A percentile compares a stretch with the other conserved stretches of the same genome.
These are phyloP conservation scores for Rutstroemia sp. DNA, from an alignment of 2,329 filamentous ascomycete genomes.

Conservation along the genomic window DNA sequence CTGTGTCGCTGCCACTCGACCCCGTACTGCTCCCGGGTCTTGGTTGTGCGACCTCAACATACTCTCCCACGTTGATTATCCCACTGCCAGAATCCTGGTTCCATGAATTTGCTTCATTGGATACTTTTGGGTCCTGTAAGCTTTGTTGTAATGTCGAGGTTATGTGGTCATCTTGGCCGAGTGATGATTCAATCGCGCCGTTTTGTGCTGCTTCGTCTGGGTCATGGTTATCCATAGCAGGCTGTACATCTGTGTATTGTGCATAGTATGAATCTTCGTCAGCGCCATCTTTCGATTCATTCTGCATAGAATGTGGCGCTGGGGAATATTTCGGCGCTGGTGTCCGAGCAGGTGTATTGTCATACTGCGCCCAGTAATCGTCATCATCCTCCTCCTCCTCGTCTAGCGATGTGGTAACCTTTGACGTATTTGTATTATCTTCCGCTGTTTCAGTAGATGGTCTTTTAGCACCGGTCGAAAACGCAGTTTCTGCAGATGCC, in stretches of 20 bases:
- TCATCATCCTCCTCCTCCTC: slow-evolving; percentile 62
- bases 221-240: slow-evolving; percentile 73
- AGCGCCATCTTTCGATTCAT: slow-evolving; percentile 23
- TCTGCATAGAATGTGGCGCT: slow-evolving; percentile 37
- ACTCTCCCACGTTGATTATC: slow-evolving; percentile 21
- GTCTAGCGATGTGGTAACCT: neutral
- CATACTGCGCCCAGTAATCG: slow-evolving; percentile 75
- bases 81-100: slow-evolving; percentile 4
- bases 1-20: slow-evolving; percentile 47
- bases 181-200: slow-evolving; percentile 36
- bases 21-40: slow-evolving; percentile 51
- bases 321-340: slow-evolving; percentile 57
- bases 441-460: neutral
- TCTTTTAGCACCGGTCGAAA: slow-evolving; percentile 27
- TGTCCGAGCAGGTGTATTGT: slow-evolving; percentile 59
- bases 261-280: slow-evolving; percentile 68
- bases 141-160: slow-evolving; percentile 23
- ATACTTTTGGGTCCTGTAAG: slow-evolving; percentile 13
- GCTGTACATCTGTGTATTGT: slow-evolving; percentile 71
- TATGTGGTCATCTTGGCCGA: slow-evolving; percentile 36
- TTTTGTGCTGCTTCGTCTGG: slow-evolving; percentile 57
- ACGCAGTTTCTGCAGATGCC: slow-evolving; percentile 53
- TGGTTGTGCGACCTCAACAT: slow-evolving; percentile 42
- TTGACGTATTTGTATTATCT: neutral
- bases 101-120: neutral